phyloP scores from a whole-genome alignment of 2,329 filamentous ascomycete species.

The Allantophomopsis cytisporea region DNA sequence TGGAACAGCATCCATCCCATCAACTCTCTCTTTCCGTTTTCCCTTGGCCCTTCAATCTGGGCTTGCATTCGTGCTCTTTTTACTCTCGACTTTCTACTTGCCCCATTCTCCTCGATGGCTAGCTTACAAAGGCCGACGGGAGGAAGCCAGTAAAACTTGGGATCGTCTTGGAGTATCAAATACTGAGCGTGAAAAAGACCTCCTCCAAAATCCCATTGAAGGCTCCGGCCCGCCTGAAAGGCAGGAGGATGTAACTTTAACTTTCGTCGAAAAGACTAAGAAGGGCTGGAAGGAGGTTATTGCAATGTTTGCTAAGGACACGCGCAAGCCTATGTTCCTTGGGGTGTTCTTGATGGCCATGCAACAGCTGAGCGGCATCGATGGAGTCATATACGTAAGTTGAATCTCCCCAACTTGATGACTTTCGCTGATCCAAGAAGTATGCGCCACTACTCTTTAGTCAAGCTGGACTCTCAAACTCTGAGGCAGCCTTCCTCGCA shows the following conservation, averaged over 20 bases:
- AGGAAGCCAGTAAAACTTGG: constrained; percentile 29
- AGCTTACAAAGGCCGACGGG: constrained; percentile 27
- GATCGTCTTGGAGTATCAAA: constrained; percentile 10
- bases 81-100: constrained; percentile 23
- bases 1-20: constrained; percentile 30
- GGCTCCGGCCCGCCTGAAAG: background rate
- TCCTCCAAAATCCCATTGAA: constrained; percentile 6
- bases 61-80: constrained; percentile 25
- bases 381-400: constrained; percentile 45
- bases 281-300: constrained; percentile 2
- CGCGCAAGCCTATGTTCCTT: constrained; percentile 31
- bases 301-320: constrained; percentile 22
- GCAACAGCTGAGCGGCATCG: constrained; percentile 47
- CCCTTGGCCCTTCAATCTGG: constrained; percentile 35
- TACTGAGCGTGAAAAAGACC: constrained; percentile 12
- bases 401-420: background rate
- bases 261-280: background rate
- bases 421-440: constrained; percentile 14
- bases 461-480: constrained; percentile 40
- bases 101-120: constrained; percentile 47
- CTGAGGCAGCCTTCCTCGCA: constrained; percentile 41
- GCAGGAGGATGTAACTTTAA: constrained; percentile 4
- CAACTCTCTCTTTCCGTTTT: constrained; percentile 38
- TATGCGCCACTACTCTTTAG: constrained; percentile 48
- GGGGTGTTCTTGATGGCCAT: constrained; percentile 43